Conservation (phyloP, 352 stramenopile genomes). For the Pythium chondricola region DNA sequence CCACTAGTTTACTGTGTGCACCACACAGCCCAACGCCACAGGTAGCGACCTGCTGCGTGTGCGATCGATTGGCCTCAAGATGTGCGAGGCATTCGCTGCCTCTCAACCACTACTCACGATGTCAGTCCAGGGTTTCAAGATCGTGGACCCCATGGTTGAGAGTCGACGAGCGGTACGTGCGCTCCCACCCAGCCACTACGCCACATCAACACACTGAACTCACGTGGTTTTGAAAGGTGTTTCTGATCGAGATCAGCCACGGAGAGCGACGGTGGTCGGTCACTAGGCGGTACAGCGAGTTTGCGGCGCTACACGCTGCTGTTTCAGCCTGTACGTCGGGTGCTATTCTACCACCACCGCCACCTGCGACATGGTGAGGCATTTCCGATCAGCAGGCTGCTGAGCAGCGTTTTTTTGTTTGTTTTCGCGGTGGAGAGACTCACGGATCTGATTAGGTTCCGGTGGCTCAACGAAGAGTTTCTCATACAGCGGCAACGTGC, state of each 20-base stretch:
- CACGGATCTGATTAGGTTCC: slow-evolving; percentile 22
- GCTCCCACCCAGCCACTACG: neutral
- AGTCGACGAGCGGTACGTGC: slow-evolving; percentile 25
- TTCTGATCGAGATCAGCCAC: slow-evolving; percentile 32
- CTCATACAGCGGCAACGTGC: slow-evolving; percentile 23
- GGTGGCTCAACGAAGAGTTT: slow-evolving; percentile 30
- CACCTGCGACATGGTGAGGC: slow-evolving; percentile 34
- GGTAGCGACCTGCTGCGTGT: neutral
- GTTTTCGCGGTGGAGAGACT: no score
- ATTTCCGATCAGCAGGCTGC: neutral
- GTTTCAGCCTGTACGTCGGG: no score
- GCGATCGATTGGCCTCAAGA: slow-evolving; percentile 14
- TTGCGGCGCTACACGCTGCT: slow-evolving; percentile 30
- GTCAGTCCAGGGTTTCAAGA: slow-evolving; percentile 24
- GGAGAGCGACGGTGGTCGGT: slow-evolving; percentile 38
- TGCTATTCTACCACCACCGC: slow-evolving; percentile 25
- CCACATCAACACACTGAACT: neutral
- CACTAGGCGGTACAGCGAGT: slow-evolving; percentile 36
- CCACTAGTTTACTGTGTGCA: neutral
- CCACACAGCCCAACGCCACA: neutral
- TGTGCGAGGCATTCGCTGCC: no score
- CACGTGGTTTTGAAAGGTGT: slow-evolving; percentile 28
- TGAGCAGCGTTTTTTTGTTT: no score
- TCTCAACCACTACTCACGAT: no score
- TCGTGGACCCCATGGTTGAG: slow-evolving; percentile 37